phyloP scores from a whole-genome alignment of 768 basidiomycete genomes.

The Cystofilobasidium capitatum region DNA sequence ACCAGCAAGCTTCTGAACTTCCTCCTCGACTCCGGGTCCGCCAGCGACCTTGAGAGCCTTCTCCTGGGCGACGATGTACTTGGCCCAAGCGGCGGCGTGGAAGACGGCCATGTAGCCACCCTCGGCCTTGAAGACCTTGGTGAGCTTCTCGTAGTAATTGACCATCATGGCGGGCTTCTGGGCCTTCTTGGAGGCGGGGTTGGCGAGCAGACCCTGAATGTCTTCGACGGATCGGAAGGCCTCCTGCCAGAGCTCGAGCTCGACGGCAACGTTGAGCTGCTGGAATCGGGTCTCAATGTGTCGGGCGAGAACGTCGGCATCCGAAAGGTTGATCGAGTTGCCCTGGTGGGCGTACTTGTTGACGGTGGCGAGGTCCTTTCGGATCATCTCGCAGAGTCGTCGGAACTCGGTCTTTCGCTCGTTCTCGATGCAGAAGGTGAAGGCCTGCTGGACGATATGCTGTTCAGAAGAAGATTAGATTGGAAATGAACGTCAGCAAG shows the following conservation, averaged over 20 bases:
- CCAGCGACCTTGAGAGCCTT: constrained; percentile 27
- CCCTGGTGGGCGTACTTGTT: constrained; percentile 90
- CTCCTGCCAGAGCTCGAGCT: constrained; percentile 97
- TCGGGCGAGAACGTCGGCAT: constrained; percentile 86
- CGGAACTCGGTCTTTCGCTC: constrained; percentile 94
- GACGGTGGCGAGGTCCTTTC: constrained; percentile 86
- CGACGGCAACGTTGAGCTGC: constrained; percentile 90
- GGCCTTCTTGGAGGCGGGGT: constrained; percentile 62
- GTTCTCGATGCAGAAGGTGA: constrained; percentile 90
- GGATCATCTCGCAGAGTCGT: constrained; percentile 87
- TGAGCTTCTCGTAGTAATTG: constrained; percentile 95
- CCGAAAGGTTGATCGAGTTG: constrained; percentile 88
- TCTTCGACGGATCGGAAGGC: constrained; percentile 98
- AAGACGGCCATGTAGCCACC: constrained; percentile 51
- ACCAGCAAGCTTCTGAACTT: constrained; percentile 67
- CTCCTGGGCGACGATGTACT: constrained; percentile 55
- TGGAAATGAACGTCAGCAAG: neutral
- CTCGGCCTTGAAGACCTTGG: constrained; percentile 82
- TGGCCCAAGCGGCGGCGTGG: constrained; percentile 91
- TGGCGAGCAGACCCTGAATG: constrained; percentile 85
- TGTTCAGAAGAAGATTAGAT: constrained; percentile 41
- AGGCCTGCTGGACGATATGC: constrained; percentile 94
- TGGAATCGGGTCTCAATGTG: constrained; percentile 95
- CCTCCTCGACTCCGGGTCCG: constrained; percentile 61
- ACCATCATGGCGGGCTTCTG: constrained; percentile 95